A percentile compares a stretch with the other conserved stretches of the same genome.
Conservation (phyloP, 345 rosid genomes). For the Populus ilicifolia region DNA sequence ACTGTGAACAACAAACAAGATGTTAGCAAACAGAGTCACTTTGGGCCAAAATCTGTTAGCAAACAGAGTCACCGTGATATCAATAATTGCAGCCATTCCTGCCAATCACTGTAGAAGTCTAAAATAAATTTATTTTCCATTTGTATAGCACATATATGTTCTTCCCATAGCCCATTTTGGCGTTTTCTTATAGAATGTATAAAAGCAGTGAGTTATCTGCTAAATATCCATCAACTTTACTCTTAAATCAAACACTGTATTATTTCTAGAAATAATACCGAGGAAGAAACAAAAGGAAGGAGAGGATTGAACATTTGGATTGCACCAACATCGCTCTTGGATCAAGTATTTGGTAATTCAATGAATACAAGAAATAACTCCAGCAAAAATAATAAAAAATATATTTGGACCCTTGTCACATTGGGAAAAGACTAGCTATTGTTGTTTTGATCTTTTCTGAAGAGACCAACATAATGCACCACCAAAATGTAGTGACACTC, state of each 20-base stretch:
- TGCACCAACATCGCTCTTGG: background rate
- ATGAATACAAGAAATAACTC: background rate
- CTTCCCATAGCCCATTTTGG: background rate
- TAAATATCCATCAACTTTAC: background rate
- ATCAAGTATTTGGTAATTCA: background rate
- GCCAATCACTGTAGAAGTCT: background rate
- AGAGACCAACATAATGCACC: background rate
- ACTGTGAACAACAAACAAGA: conserved; percentile 47
- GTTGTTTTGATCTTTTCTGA: background rate
- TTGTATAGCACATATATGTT: background rate
- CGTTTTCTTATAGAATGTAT: background rate
- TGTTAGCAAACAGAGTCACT: background rate
- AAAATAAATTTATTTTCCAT: background rate
- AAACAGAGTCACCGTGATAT: background rate
- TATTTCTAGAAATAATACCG: background rate
- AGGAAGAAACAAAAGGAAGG: background rate
- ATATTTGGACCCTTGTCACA: background rate
- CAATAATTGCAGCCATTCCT: background rate
- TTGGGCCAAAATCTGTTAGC: background rate
- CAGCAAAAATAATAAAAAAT: background rate
- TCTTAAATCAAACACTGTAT: background rate
- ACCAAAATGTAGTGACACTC: background rate
- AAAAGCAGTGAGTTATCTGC: background rate
- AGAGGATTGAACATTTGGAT: background rate
- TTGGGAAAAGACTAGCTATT: background rate